Conservation (phyloP, 2,329 filamentous ascomycete genomes). For the Amylocarpus encephaloides region DNA sequence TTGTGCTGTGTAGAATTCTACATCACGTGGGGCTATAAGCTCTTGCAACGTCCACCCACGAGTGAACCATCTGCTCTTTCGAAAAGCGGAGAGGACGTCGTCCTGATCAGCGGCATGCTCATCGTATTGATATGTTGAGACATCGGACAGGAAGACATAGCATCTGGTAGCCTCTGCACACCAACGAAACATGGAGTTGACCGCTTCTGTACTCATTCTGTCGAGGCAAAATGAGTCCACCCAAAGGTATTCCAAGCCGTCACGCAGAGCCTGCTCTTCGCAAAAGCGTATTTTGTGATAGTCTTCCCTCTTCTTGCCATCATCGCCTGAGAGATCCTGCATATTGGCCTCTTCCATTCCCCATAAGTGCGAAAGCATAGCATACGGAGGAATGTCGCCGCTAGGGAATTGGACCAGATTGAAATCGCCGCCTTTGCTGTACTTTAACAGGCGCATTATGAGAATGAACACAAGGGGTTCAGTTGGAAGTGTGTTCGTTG, state of each 20-base stretch:
- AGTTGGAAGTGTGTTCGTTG: no score
- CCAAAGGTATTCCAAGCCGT: background rate
- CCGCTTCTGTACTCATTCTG: background rate
- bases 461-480: no score
- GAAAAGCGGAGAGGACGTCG: background rate
- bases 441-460: no score
- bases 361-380: background rate
- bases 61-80: background rate
- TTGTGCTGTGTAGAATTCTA: background rate
- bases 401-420: no score
- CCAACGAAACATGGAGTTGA: background rate
- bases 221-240: background rate
- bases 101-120: background rate
- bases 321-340: background rate
- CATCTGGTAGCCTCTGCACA: background rate
- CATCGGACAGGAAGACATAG: background rate
- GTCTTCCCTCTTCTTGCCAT: background rate
- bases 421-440: no score
- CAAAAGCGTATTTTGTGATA: no score
- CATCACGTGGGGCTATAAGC: background rate
- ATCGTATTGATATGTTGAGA: background rate
- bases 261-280: background rate
- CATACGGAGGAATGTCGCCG: background rate
- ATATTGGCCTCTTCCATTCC: background rate
- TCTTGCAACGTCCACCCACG: background rate